Percentiles rank a stretch among this genome's conserved stretches.
Conservation (phyloP, 257 asterid species). For the Plectranthus barbatus region DNA sequence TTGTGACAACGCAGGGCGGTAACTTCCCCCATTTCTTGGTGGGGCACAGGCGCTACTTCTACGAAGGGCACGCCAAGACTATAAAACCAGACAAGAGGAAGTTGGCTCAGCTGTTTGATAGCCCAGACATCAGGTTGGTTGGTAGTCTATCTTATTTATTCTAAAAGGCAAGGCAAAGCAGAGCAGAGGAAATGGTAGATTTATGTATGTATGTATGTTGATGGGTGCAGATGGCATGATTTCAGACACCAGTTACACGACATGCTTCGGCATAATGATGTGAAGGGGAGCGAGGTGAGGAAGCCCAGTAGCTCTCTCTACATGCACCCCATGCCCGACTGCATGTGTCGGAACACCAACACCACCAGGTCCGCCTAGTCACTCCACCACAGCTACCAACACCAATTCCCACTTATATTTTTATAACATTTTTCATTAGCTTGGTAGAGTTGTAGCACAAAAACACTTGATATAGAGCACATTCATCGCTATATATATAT, state of each 20-base stretch:
- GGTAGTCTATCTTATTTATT: too few species aligned
- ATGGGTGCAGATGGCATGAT: constrained; percentile 70
- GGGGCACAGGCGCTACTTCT: constrained; percentile 86
- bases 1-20: constrained; percentile 94
- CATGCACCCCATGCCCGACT: constrained; percentile 90
- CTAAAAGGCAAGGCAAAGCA: too few species aligned
- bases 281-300: constrained; percentile 71
- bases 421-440: constrained; percentile 10
- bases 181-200: too few species aligned
- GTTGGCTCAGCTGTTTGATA: constrained; percentile 75
- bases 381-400: constrained; percentile 6
- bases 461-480: constrained; percentile 12
- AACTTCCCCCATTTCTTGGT: constrained; percentile 97
- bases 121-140: constrained; percentile 78
- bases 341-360: constrained; percentile 73
- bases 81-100: constrained; percentile 92
- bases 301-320: constrained; percentile 73
- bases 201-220: too few species aligned
- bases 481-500: neutral
- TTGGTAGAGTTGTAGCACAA: neutral
- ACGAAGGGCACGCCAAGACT: constrained; percentile 83
- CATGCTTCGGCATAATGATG: constrained; percentile 77
- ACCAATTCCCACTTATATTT: constrained; percentile 1
- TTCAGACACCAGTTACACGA: constrained; percentile 71
- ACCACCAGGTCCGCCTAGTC: constrained; percentile 16